Evolutionary conservation across 2,329 filamentous ascomycete species (phyloP).

Genomic region (Penicillium paneum): DNA sequence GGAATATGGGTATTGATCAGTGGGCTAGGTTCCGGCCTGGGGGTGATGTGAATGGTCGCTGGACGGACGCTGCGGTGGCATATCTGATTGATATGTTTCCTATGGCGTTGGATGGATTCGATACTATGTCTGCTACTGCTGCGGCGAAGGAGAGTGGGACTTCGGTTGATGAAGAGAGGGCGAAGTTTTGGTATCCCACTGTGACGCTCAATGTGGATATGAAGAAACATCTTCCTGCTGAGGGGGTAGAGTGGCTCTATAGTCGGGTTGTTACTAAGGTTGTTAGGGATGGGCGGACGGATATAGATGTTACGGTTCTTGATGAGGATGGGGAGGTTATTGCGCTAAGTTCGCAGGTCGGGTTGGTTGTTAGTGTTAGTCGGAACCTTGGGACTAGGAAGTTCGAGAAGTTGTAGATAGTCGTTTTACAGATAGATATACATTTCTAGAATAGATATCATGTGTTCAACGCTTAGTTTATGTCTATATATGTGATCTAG

Average conservation of each 20-base stretch:
- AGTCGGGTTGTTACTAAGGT: slow-evolving; percentile 62
- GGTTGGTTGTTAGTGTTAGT: slow-evolving; percentile 59
- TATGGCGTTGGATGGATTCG: slow-evolving; percentile 57
- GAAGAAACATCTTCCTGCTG: slow-evolving; percentile 66
- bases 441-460: background rate
- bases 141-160: slow-evolving; percentile 29
- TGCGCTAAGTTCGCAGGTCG: slow-evolving; percentile 66
- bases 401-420: slow-evolving; percentile 25
- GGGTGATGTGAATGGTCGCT: slow-evolving; percentile 46
- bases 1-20: slow-evolving; percentile 51
- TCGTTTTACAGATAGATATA: background rate
- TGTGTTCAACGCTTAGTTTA: background rate
- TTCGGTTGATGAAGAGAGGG: slow-evolving; percentile 26
- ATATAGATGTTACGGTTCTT: slow-evolving; percentile 67
- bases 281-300: slow-evolving; percentile 68
- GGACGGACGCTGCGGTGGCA: slow-evolving; percentile 62
- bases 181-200: slow-evolving; percentile 70
- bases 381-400: slow-evolving; percentile 58
- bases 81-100: slow-evolving; percentile 69
- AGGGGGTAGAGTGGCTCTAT: slow-evolving; percentile 71
- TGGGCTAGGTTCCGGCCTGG: slow-evolving; percentile 64
- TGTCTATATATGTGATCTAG: background rate
- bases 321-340: slow-evolving; percentile 64
- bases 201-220: slow-evolving; percentile 71
- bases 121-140: slow-evolving; percentile 29